These are phyloP conservation scores for Saprolegnia parasitica DNA, from an alignment of 352 stramenopile genomes.

Conservation along the genomic window DNA sequence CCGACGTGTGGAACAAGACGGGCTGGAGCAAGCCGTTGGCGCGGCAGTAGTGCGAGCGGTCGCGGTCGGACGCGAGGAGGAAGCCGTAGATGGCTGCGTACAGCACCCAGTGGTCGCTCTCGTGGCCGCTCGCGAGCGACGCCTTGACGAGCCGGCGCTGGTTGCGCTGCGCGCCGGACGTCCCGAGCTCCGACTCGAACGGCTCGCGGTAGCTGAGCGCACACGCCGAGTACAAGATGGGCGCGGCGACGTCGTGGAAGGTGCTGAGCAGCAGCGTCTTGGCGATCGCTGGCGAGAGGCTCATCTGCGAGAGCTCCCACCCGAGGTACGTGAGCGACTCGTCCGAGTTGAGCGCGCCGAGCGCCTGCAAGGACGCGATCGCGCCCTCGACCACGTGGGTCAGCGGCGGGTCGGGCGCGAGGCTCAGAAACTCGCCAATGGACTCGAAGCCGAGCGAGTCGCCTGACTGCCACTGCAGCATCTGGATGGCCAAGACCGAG, in stretches of 20 bases:
- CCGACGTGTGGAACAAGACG: slow-evolving; percentile 58
- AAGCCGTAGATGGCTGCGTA: slow-evolving; percentile 14
- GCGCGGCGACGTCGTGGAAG: slow-evolving; percentile 58
- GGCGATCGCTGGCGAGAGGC: slow-evolving; percentile 60
- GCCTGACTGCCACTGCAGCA: slow-evolving; percentile 52
- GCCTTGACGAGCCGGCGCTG: slow-evolving; percentile 10
- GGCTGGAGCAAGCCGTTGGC: slow-evolving; percentile 56
- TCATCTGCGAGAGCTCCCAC: slow-evolving; percentile 71
- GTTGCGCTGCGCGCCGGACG: neutral
- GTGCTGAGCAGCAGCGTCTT: slow-evolving; percentile 70
- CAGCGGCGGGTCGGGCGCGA: slow-evolving; percentile 91
- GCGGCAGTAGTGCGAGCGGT: slow-evolving; percentile 56
- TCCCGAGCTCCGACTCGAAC: slow-evolving; percentile 38
- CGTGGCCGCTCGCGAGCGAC: neutral
- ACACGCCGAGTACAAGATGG: slow-evolving; percentile 57
- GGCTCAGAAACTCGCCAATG: slow-evolving; percentile 82
- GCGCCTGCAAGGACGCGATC: slow-evolving; percentile 79
- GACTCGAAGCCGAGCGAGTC: slow-evolving; percentile 60
- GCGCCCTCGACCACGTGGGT: slow-evolving; percentile 88
- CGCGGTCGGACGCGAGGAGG: neutral
- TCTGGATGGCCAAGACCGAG: slow-evolving; percentile 66
- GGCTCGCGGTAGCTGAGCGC: slow-evolving; percentile 73
- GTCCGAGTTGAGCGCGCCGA: slow-evolving; percentile 55
- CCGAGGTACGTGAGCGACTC: slow-evolving; percentile 55
- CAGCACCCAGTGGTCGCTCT: slow-evolving; percentile 25